Conservation (phyloP, 306 rosid genomes). For the Ormosia semicastrata region DNA sequence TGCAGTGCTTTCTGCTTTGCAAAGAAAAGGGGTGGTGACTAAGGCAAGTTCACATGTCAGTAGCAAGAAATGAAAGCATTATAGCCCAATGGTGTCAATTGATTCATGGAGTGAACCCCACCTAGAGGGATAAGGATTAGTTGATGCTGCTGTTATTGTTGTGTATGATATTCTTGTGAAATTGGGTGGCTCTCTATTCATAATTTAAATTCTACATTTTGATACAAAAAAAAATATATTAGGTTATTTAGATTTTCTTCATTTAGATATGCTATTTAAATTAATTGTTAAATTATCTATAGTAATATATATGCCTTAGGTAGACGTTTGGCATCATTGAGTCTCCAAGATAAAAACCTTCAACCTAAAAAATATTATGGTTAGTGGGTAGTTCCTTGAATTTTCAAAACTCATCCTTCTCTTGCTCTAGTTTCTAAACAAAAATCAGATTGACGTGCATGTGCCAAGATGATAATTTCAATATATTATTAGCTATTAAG, state of each 20-base stretch:
- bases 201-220: background rate
- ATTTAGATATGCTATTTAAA: conserved; percentile 3
- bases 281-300: background rate
- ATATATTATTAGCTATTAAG: background rate
- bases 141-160: background rate
- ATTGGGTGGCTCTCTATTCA: background rate
- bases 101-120: background rate
- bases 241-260: background rate
- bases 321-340: background rate
- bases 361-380: background rate
- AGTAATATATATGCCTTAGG: background rate
- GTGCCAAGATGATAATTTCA: background rate
- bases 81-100: conserved; percentile 1
- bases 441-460: background rate
- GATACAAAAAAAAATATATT: background rate
- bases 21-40: background rate
- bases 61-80: conserved; percentile 7
- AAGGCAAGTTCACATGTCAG: background rate
- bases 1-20: background rate
- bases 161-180: background rate
- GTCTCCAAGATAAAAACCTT: conserved; percentile 2
- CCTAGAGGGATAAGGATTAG: background rate
- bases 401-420: background rate
- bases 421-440: background rate
- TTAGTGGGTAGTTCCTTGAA: background rate